Base-by-base conservation (phyloP, 805 yeast species). In the Grigorovia transvaalensis region DNA sequence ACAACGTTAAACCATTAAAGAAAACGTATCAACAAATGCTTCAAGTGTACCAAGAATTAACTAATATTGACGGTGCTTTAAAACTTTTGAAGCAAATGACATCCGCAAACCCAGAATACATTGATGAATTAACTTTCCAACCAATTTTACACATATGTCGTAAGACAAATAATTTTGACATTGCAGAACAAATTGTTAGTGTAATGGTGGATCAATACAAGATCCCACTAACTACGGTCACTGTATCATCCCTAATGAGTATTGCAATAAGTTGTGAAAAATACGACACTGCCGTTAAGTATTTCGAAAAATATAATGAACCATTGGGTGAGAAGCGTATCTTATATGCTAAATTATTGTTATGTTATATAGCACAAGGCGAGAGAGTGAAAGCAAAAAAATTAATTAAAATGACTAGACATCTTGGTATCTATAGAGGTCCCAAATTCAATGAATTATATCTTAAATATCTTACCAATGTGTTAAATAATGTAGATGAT, bases 31-130 rank as follows among this genome's bases (percentile, higher is more conserved):
- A 56, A 27, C 53, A 59, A 11, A 62, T 67, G 65, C 55, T 67
- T 23, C 61, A 59, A 35, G 64, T 62, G 0, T 59, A 59, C 50
- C 54, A 61, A 45, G 58, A 56, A 20, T 45, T 65, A 45, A 57
- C 55, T 41, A 61, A 61, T 47, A 56, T 69, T 47, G 66, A 58
- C 20, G 60, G 64, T 30, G 69, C 72, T 1, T 54, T 71, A n/a
- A 58, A 60, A 15, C 48, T 66, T 3, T 41, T 71, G 18, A 62
- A 59, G 33, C 54, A 53, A 20, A 64, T 69, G 60, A 64, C 67
- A 4, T 56, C 57, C 2, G 54, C 51, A 9, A 52, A 51, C 9
- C 45, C 44, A 2, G 56, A 50, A 1, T 48, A 50, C n/a, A 51
- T 66, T 9, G 52, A 52, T 9, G 69, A 66, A 49, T 50, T 53